Conservation (phyloP, 2,329 filamentous ascomycete genomes). For the Raffaelea albimanens region DNA sequence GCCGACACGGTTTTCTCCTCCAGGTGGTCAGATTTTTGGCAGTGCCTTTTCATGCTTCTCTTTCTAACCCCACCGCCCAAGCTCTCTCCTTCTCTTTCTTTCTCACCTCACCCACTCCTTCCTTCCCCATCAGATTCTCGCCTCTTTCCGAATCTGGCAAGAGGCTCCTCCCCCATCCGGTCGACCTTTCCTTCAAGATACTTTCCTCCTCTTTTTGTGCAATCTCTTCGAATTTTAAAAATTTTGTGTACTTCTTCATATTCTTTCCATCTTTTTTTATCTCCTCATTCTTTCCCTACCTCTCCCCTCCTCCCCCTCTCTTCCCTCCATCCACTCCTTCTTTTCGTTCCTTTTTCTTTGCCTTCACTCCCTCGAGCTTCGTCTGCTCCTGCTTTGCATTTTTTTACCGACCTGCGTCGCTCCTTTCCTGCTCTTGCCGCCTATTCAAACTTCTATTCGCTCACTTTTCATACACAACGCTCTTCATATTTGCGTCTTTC, state of each 20-base stretch:
- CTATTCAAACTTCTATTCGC: not conserved
- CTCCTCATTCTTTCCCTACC: slow-evolving; percentile 2
- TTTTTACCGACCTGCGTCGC: not conserved
- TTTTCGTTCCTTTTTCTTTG: not conserved
- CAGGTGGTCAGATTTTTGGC: too few species aligned
- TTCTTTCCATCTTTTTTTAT: not conserved
- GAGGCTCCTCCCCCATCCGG: not conserved
- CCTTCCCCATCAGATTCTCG: too few species aligned
- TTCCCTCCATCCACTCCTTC: not conserved
- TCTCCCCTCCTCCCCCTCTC: not conserved
- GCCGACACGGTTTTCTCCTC: not conserved
- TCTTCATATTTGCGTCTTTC: not conserved
- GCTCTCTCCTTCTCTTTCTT: not conserved
- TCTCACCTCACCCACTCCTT: not conserved
- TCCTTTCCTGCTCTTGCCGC: not conserved
- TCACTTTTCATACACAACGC: too few species aligned
- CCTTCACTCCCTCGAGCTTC: not conserved
- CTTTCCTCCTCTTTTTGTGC: not conserved
- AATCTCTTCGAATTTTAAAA: not conserved
- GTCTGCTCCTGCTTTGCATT: not conserved
- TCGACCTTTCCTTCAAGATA: slow-evolving; percentile 8
- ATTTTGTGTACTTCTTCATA: not conserved
- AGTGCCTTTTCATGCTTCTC: too few species aligned
- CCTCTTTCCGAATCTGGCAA: slow-evolving; percentile 3
- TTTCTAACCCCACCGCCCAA: too few species aligned